Percentiles rank a stretch among this genome's conserved stretches.
phyloP scores from a whole-genome alignment of 1,284 basidiomycete genomes.

The Neonothopanus nambi region DNA sequence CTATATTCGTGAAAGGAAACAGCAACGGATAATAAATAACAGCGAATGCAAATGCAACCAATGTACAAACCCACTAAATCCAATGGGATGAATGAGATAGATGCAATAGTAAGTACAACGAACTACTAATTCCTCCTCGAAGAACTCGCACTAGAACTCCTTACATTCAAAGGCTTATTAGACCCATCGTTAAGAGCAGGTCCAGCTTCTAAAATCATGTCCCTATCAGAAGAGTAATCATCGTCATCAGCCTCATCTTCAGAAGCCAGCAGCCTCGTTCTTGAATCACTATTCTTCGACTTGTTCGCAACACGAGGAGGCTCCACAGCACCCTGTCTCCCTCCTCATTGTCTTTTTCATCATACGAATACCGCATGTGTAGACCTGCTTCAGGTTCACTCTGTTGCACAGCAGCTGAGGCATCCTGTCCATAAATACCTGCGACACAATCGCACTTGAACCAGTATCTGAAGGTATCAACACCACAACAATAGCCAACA shows the following conservation, averaged over 20 bases:
- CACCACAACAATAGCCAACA: conserved; percentile 83
- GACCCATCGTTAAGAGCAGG: conserved; percentile 36
- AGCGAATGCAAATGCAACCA: no score
- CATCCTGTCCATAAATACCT: conserved; percentile 38
- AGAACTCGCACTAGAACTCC: not conserved
- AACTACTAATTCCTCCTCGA: no score
- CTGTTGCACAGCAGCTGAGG: conserved; percentile 10
- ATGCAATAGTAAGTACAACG: no score
- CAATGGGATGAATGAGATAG: no score
- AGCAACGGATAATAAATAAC: no score
- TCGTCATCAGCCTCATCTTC: conserved; percentile 37
- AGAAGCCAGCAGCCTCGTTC: conserved; percentile 29
- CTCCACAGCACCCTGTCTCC: conserved; percentile 52
- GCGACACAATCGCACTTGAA: conserved; percentile 58
- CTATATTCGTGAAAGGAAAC: no score
- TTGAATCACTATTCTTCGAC: conserved; percentile 24
- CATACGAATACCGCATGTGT: conserved; percentile 14
- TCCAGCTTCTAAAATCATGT: conserved; percentile 69
- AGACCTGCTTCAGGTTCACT: no score
- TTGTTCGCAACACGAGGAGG: conserved; percentile 42
- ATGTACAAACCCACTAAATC: no score
- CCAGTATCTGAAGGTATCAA: conserved; percentile 86
- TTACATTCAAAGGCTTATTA: conserved; percentile 1
- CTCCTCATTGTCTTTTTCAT: conserved; percentile 32
- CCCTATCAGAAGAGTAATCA: conserved; percentile 48